Base-by-base conservation (phyloP, 2,329 filamentous ascomycete genomes). In the Pseudodiploospora longispora region DNA sequence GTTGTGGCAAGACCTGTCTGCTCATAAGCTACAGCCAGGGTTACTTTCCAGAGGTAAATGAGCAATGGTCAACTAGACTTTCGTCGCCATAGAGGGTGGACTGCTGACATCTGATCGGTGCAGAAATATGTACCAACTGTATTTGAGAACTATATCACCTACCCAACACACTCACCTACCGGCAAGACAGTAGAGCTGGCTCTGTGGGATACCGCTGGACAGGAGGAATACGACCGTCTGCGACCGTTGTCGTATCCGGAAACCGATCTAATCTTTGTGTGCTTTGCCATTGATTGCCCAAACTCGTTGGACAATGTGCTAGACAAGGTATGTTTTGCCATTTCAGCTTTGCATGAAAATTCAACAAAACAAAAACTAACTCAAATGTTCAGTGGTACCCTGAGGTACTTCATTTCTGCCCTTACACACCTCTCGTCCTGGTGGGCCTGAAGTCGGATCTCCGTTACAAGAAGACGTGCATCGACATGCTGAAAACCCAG, bases 71-170 rank as follows among this genome's bases (percentile, higher is more conserved):
- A 31, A 27, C 28, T 19, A 28, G n/a, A 19, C n/a, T 32, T 31
- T 36, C 10, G 39, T 34, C 27, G 42, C 31, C 29, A n/a, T 30
- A 27, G 9, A 33, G 12, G 39, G 19, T 19, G 3, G 19, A 19
- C 19, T 28, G 31, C 39, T 41, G 9, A 9, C 42, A 27, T 31
- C 33, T 10, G 31, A n/a, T 10, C 35, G 28, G 12, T 40, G 34
- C 59, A 98, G 93, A 97, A 96, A 97, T 98, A 98, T 59, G 93
- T 98, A 35, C 93, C 93, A 4, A 98, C 93, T 2, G 93, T 98
- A 42, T 98, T 98, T 65, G 93, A 98, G 63, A 98, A 98, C 74
- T 98, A 98, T 78, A 97, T 98, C 70, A 96, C 93, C 43, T 91
- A 95, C 66, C 94, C 91, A 46, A 85, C 83, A 48, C 93, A 98